These are phyloP conservation scores for Geranium incanum DNA, from an alignment of 441 rosid species.

Conservation along the genomic window DNA sequence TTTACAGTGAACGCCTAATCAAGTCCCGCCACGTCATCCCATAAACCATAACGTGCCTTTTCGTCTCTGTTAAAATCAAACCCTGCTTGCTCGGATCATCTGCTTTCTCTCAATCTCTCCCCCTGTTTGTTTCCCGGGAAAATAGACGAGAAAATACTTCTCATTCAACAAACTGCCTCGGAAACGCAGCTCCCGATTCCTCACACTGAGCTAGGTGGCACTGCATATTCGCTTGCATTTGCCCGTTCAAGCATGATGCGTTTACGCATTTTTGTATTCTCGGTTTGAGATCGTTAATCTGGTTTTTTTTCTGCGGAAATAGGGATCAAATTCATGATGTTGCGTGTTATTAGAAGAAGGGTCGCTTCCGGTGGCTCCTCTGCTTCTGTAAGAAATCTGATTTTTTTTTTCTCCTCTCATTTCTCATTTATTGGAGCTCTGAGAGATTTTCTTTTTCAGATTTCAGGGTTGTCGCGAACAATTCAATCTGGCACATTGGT, in stretches of 20 bases:
- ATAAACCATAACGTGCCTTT: background rate
- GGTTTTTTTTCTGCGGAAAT: conserved; percentile 8
- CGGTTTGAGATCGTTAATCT: background rate
- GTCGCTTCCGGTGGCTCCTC: conserved; percentile 47
- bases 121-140: background rate
- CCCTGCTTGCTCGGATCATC: conserved; percentile 2
- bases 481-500: conserved; percentile 35
- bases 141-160: background rate
- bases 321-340: conserved; percentile 43
- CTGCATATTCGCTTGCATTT: background rate
- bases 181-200: background rate
- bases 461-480: conserved; percentile 38
- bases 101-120: background rate
- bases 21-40: background rate
- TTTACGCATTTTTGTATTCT: background rate
- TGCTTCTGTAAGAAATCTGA: conserved; percentile 37
- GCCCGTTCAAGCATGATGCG: background rate
- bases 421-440: conserved; percentile 6
- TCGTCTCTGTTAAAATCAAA: conserved; percentile 1
- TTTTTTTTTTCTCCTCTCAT: background rate
- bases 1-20: background rate
- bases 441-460: conserved; percentile 27
- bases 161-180: background rate
- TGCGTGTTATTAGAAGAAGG: conserved; percentile 55
- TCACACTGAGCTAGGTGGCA: background rate